These are phyloP conservation scores for Termitomyces sp. DNA, from an alignment of 768 basidiomycete species.

Conservation along the genomic window DNA sequence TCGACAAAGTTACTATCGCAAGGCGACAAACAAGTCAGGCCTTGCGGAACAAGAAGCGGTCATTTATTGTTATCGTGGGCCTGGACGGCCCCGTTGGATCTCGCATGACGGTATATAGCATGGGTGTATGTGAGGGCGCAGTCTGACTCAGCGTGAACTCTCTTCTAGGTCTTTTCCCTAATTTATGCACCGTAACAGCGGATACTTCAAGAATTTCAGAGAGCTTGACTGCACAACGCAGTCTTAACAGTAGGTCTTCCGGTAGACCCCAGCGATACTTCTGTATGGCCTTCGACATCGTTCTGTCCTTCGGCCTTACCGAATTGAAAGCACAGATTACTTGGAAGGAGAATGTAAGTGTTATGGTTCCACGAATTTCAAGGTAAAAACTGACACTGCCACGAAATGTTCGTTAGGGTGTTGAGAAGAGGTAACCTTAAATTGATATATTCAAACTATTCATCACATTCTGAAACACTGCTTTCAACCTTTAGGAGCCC, in stretches of 20 bases:
- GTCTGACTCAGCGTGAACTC: too few species aligned
- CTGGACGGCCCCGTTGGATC: slow-evolving; percentile 14
- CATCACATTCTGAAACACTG: background rate
- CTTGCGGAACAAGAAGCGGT: background rate
- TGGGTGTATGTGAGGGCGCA: too few species aligned
- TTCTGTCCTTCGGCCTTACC: slow-evolving; percentile 50
- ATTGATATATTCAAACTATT: background rate
- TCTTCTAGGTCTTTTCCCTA: background rate
- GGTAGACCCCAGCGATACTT: slow-evolving; percentile 18
- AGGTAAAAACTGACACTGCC: background rate
- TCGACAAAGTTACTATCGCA: slow-evolving; percentile 6
- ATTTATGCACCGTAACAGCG: slow-evolving; percentile 16
- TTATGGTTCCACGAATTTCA: background rate
- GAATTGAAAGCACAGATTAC: slow-evolving; percentile 50
- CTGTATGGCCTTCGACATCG: slow-evolving; percentile 33
- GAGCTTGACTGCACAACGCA: slow-evolving; percentile 2
- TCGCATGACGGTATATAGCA: background rate
- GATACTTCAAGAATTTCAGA: slow-evolving; percentile 9
- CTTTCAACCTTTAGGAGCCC: background rate
- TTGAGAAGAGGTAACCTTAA: background rate
- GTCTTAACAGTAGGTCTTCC: background rate
- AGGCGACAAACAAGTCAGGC: background rate
- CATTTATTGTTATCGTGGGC: slow-evolving; percentile 21
- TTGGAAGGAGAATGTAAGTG: slow-evolving; percentile 26
- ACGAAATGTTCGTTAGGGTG: background rate